phyloP scores from a whole-genome alignment of 2,329 filamentous ascomycete genomes.

The Paraconiothyrium brasiliense region DNA sequence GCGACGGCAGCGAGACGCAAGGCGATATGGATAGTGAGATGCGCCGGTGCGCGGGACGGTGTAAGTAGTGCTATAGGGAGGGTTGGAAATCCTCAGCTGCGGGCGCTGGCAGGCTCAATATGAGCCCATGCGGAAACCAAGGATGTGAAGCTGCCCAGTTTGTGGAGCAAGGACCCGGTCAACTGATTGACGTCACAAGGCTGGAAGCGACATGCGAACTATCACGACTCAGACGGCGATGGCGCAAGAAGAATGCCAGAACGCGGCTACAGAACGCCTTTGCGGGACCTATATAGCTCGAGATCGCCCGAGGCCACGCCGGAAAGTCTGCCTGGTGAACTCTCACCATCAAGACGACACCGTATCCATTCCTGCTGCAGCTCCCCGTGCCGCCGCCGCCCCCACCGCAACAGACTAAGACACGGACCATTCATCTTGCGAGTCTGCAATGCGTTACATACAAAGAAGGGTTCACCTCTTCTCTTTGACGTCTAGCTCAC shows the following conservation, averaged over 20 bases:
- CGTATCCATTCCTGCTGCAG: background rate
- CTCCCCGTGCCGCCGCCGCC: conserved; percentile 11
- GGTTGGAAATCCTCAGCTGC: conserved; percentile 13
- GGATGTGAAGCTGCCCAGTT: conserved; percentile 26
- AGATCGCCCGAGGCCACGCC: background rate
- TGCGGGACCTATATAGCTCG: conserved; percentile 1
- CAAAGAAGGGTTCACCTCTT: conserved; percentile 20
- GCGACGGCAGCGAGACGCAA: conserved; percentile 8
- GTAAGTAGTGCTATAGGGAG: conserved; percentile 13
- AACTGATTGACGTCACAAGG: conserved; percentile 25
- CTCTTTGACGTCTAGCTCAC: conserved; percentile 16
- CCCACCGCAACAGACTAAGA: background rate
- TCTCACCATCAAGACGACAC: conserved; percentile 1
- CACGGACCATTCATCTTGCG: background rate
- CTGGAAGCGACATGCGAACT: conserved; percentile 6
- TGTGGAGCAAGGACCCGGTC: conserved; percentile 14
- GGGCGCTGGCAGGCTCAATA: conserved; percentile 19
- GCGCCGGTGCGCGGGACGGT: conserved; percentile 13
- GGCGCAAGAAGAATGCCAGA: background rate
- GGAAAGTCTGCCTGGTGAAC: background rate
- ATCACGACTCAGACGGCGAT: conserved; percentile 6
- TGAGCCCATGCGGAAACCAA: conserved; percentile 19
- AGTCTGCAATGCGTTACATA: background rate
- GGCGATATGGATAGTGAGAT: conserved; percentile 13
- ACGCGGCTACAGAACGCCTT: background rate